Percentiles rank a stretch among this genome's conserved stretches.
These are phyloP conservation scores for Triangularia setosa DNA, from an alignment of 2,329 filamentous ascomycete species.

Conservation along the genomic window DNA sequence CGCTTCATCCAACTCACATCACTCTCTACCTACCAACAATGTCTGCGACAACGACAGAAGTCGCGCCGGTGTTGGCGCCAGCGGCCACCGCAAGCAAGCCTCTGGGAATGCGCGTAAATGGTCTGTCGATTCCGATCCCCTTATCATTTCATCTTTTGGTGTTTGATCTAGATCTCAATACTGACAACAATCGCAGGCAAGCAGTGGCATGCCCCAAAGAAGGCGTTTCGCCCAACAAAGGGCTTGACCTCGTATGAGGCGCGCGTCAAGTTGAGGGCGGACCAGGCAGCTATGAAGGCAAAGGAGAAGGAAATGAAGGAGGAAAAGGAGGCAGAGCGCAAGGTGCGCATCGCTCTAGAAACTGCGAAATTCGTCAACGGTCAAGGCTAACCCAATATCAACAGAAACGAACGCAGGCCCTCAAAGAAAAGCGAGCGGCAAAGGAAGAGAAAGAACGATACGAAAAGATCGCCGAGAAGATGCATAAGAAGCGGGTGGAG, in stretches of 20 bases:
- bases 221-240: constrained; percentile 76
- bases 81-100: constrained; percentile 36
- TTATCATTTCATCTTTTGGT: not conserved
- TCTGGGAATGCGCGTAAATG: constrained; percentile 77
- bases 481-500: constrained; percentile 95
- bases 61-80: constrained; percentile 33
- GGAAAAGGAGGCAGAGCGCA: constrained; percentile 84
- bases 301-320: constrained; percentile 95
- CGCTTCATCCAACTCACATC: not conserved
- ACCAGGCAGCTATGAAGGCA: constrained; percentile 74
- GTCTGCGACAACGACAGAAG: constrained; percentile 36
- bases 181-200: constrained; percentile 61
- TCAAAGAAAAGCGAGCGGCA: constrained; percentile 79
- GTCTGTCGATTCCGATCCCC: constrained; percentile 42
- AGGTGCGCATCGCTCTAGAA: constrained; percentile 51
- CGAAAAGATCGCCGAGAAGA: constrained; percentile 92
- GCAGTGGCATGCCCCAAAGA: constrained; percentile 84
- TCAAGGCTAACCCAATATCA: constrained; percentile 14
- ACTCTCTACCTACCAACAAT: constrained; percentile 32
- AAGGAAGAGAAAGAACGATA: constrained; percentile 94
- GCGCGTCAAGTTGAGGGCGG: constrained; percentile 65
- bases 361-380: too few relatives aligned
- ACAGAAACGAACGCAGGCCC: constrained; percentile 70
- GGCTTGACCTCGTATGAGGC: constrained; percentile 77
- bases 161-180: not conserved